Evolutionary conservation across 441 rosid species (phyloP), one percentile per base, ranked within the genome.

Genomic region (Capsella rubella): DNA sequence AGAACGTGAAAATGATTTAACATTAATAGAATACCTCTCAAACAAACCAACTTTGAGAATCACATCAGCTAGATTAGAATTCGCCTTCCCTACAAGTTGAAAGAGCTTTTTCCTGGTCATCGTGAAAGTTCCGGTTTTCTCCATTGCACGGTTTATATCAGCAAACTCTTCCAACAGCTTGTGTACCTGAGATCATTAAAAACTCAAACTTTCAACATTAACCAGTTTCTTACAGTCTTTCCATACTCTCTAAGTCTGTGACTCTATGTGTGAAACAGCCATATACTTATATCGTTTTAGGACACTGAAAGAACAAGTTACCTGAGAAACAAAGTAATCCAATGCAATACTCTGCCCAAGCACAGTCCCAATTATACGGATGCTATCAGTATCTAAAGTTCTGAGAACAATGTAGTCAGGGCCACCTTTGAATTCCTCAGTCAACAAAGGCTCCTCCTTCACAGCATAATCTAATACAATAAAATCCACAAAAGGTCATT

Each of bases 141-240:
- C 95, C 97, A 94, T 85, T 39, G 80, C 87, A 40, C 94, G 93
- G 71, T 94, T 94, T 82, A 94, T 90, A 72, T 84, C 86, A 5
- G 97, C 97, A 88, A 94, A 94, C 84, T 92, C 97, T 84, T 92
- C 92, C 60, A 94, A 95, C 91, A 94, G 84, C 52, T 92, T 92
- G 77, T 92, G 94, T 73, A 95, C 95, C 97, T 89, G 75, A 61
- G 52, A 51, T 51, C 57, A 78, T 60, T 25, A 16, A 78, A 37
- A 72, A 35, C 47, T 64, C 61, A 70, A 29, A 18, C 16, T 58
- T 49, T 21, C 66, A 56, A 55, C 55, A 39, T 21, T 18, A 18
- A 56, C 27, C 39, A 56, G 21, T 76, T 69, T 39, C 54, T 63
- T 25, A 40, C 25, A 25, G n/a, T 55, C 28, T 43, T 5, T 35